Conservation (phyloP, 2,329 filamentous ascomycete species). For the Simplicillium sp. region DNA sequence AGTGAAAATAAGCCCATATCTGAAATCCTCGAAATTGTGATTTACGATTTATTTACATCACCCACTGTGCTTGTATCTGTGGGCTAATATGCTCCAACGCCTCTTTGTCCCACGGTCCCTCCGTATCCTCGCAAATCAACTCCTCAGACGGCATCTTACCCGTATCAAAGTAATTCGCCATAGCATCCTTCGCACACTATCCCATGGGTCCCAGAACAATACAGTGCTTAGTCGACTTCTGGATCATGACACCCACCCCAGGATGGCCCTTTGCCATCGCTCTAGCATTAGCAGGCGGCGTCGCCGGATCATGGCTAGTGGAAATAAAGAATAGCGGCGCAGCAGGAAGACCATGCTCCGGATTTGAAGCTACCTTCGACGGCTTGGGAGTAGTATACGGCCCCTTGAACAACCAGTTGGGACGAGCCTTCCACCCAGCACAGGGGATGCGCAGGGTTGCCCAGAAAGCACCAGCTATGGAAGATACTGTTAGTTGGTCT, state of each 20-base stretch:
- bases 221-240: background rate
- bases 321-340: background rate
- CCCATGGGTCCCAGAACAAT: constrained; percentile 5
- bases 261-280: background rate
- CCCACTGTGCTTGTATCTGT: too few species aligned
- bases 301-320: background rate
- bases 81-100: too few species aligned
- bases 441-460: background rate
- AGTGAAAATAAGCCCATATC: too few species aligned
- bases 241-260: background rate
- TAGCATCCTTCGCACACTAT: constrained; percentile 10
- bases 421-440: constrained; percentile 4
- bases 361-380: background rate
- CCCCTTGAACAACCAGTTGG: background rate
- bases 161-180: constrained; percentile 18
- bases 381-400: background rate
- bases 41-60: too few species aligned
- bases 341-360: background rate
- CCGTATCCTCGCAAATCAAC: constrained; percentile 12
- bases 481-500: constrained; percentile 16
- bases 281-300: background rate
- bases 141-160: constrained; percentile 16
- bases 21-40: too few species aligned
- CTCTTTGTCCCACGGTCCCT: constrained; percentile 8
- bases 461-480: constrained; percentile 16